Base-by-base conservation (phyloP, 768 basidiomycete species). In the Kwoniella pini region DNA sequence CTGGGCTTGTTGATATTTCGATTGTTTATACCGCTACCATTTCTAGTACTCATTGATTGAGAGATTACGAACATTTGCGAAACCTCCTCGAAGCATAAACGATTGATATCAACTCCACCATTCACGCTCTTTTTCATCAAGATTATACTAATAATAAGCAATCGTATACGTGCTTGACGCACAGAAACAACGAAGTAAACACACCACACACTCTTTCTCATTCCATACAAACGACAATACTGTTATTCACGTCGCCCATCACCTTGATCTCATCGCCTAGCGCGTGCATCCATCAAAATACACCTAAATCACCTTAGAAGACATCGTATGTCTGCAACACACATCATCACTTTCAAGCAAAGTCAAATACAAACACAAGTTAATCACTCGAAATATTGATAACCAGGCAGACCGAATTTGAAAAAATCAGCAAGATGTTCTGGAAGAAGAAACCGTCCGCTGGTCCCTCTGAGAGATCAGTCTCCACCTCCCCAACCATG, bases 351-450 rank as follows among this genome's bases (percentile, higher is more conserved):
- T n/a, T n/a, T n/a, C n/a, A n/a, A n/a, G n/a, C n/a, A n/a, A n/a
- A n/a, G n/a, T n/a, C n/a, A n/a, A n/a, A n/a, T n/a, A n/a, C n/a
- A n/a, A n/a, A n/a, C n/a, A n/a, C n/a, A n/a, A n/a, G n/a, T n/a
- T n/a, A n/a, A n/a, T n/a, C n/a, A n/a, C n/a, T n/a, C n/a, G n/a
- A n/a, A n/a, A n/a, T n/a, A n/a, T n/a, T n/a, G n/a, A n/a, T n/a
- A n/a, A n/a, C n/a, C n/a, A n/a, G n/a, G n/a, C n/a, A n/a, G n/a
- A n/a, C n/a, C n/a, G n/a, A n/a, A n/a, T n/a, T n/a, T n/a, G n/a
- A n/a, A n/a, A n/a, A n/a, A n/a, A n/a, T n/a, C n/a, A 36, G 53
- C 64, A 57, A 58, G 56, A 65, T 65, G 64, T 65, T 65, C 38
- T 65, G 64, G 64, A 39, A 45, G 31, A 54, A 55, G 30, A 65